These are phyloP conservation scores for Fraxinus greggii DNA, from an alignment of 305 asterid genomes.

Conservation along the genomic window DNA sequence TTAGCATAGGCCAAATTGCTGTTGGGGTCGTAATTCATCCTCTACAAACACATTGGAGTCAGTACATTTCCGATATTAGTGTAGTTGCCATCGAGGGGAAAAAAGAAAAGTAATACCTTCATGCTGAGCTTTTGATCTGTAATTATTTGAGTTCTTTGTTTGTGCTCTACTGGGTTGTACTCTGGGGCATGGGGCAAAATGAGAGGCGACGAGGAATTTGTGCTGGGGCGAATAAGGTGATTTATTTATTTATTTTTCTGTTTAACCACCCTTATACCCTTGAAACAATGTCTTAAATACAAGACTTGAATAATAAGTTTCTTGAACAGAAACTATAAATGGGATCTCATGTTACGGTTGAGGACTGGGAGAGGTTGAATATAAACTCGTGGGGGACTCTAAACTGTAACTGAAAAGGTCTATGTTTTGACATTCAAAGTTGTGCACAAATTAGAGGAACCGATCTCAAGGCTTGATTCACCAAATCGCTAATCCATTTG, in stretches of 20 bases:
- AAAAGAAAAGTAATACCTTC: neutral
- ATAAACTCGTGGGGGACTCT: neutral
- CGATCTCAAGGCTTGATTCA: neutral
- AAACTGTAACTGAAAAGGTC: constrained; percentile 31
- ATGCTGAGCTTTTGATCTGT: neutral
- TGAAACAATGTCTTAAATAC: neutral
- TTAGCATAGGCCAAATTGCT: neutral
- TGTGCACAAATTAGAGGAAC: neutral
- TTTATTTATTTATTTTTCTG: neutral
- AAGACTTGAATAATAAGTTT: neutral
- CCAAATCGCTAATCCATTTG: neutral
- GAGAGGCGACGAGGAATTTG: neutral
- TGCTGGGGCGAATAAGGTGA: neutral
- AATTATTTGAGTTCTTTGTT: neutral
- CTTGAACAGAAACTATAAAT: neutral
- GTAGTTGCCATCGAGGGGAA: neutral
- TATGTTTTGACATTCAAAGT: constrained; percentile 33
- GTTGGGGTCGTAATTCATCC: neutral
- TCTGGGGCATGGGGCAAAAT: neutral
- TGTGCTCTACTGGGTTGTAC: neutral
- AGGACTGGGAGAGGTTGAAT: neutral
- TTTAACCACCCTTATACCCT: neutral
- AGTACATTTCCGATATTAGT: neutral
- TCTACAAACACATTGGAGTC: neutral
- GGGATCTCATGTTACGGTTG: neutral